A percentile compares a stretch with the other conserved stretches of the same genome.
Conservation (phyloP, 1,284 basidiomycete species). For the Apiotrichum mycotoxinovorans region DNA sequence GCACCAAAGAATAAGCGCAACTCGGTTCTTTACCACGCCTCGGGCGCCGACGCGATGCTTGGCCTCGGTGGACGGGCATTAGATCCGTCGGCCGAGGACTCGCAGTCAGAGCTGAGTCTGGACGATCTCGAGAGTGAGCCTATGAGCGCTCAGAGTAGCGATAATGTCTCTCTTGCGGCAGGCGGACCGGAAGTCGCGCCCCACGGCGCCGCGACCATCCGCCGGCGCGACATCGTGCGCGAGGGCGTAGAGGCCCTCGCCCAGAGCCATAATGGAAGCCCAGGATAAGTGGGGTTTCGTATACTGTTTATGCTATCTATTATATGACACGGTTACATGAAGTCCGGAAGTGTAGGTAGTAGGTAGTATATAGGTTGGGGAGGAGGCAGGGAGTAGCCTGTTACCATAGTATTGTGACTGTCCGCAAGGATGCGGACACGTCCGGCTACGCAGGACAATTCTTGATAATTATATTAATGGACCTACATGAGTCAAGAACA, state of each 20-base stretch:
- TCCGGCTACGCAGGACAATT: too few species aligned
- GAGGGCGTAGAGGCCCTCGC: constrained; percentile 10
- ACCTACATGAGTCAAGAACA: too few species aligned
- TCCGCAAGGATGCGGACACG: too few species aligned
- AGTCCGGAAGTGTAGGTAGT: too few species aligned
- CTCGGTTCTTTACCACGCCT: constrained; percentile 47
- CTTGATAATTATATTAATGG: too few species aligned
- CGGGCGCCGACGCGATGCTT: constrained; percentile 43
- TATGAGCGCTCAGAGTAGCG: constrained; percentile 14
- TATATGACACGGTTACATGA: not conserved
- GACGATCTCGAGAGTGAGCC: constrained; percentile 19
- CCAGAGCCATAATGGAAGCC: not conserved
- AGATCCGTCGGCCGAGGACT: constrained; percentile 29
- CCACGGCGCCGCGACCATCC: not conserved
- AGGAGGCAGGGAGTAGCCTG: too few species aligned
- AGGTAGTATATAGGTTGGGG: too few species aligned
- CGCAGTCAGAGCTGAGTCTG: constrained; percentile 13
- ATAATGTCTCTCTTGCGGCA: constrained; percentile 11
- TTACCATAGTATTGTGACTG: too few species aligned
- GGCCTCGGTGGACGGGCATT: constrained; percentile 43
- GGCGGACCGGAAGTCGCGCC: not conserved
- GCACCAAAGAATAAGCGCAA: constrained; percentile 42
- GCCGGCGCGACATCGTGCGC: not conserved
- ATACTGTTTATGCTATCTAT: not conserved
- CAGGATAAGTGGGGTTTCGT: not conserved